Evolutionary conservation across 371 early-diverging fungal genomes (phyloP), one percentile per base, ranked within the genome.

Genomic region (Mucor circinelloides): DNA sequence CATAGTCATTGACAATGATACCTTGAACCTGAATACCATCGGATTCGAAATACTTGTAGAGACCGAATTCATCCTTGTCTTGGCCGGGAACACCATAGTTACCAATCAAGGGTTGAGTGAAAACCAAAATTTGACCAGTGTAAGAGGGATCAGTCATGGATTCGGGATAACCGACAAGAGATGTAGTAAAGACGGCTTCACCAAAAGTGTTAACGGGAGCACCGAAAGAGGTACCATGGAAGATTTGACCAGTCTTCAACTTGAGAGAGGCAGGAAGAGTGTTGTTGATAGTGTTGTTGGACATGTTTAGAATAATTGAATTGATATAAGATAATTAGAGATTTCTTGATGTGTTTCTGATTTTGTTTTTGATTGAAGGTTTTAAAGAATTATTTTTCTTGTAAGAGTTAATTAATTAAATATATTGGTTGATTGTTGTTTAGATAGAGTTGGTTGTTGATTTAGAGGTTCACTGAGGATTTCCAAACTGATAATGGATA

Each of bases 31-130:
- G 97, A 74, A 98, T 97, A 71, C 90, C 78, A 77, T 83, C 88
- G 50, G 96, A 95, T 84, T 98, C 98, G 76, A 98, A 96, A 83
- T 96, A 88, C 63, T 87, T 89, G 59, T 89, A 94, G 32, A 97
- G 85, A 68, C 91, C 91, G 76, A 86, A 81, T 60, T 87, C 83
- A 67, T 96, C 96, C 64, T 89, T 82, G 46, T 72, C 88, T 56
- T 88, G 88, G 48, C 91, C 91, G 27, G 98, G 98, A 4, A 97
- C 97, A 74, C 98, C 98, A 77, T 98, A 98, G 88, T 98, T 95
- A 63, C 97, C 98, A 71, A 97, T 86, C 50, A 98, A 82, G 21
- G 98, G 98, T 81, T 93, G 95, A 69, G 98, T 97, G 54, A 97
- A 86, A 30, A 97, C 96, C 38, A 98, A 83, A 70, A 98, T 93